Evolutionary conservation across 129 eudicot genomes (phyloP).

Genomic region (Tanacetum coccineum): DNA sequence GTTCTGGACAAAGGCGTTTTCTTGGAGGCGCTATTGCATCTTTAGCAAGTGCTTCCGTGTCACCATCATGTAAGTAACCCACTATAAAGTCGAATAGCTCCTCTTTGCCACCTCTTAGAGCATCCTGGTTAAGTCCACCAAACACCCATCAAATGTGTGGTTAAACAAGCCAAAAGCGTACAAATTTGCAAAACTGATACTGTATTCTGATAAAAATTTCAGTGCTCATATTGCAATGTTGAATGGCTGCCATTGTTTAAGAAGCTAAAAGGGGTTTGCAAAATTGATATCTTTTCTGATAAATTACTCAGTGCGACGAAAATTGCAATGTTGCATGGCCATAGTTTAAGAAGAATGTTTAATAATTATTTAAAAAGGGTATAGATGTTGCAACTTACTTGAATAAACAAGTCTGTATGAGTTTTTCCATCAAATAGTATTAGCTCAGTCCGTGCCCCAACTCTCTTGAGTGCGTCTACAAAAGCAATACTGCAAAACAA

Average conservation of each 20-base stretch:
- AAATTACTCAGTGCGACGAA: not conserved
- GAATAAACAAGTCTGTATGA: conserved; percentile 89
- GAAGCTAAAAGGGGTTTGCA: too few relatives aligned
- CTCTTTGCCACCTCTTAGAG: conserved; percentile 88
- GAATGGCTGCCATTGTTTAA: too few relatives aligned
- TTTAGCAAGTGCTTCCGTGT: conserved; percentile 73
- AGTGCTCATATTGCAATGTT: too few relatives aligned
- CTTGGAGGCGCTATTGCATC: conserved; percentile 86
- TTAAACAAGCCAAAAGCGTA: too few relatives aligned
- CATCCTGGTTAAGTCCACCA: conserved; percentile 44
- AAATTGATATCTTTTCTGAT: not conserved
- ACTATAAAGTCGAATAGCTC: conserved; percentile 75
- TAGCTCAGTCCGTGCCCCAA: conserved; percentile 73
- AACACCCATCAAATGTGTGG: not conserved
- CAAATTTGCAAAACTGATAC: too few relatives aligned
- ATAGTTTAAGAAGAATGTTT: not conserved
- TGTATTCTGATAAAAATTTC: too few relatives aligned
- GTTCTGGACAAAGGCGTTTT: conserved; percentile 69
- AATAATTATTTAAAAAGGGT: not conserved
- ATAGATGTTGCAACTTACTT: conserved; percentile 42
- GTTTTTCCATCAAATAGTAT: conserved; percentile 79
- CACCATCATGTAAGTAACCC: conserved; percentile 57
- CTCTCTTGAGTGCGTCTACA: conserved; percentile 56
- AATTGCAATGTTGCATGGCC: too few relatives aligned
- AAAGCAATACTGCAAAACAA: conserved; percentile 57